Percentiles rank a stretch among this genome's conserved stretches.
These are phyloP conservation scores for Stephania yunnanensis DNA, from an alignment of 164 flowering plant species.

Conservation along the genomic window DNA sequence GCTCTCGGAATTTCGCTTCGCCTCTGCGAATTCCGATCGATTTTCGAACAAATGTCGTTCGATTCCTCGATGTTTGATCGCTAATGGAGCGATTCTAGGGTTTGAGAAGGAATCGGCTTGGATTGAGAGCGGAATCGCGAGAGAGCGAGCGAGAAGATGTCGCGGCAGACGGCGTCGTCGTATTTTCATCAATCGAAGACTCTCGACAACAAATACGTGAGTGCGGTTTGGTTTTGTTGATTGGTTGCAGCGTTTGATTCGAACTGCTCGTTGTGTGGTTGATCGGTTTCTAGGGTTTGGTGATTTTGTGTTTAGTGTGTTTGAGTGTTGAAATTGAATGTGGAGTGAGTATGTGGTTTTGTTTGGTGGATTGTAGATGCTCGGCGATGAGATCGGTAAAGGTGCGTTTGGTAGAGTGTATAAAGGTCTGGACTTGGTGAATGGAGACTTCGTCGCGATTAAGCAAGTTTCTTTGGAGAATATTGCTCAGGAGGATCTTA, in stretches of 20 bases:
- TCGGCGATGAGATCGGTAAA: conserved; percentile 99
- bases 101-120: neutral
- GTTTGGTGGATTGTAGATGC: conserved; percentile 48
- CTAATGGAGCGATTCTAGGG: conserved; percentile 9
- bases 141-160: conserved; percentile 33
- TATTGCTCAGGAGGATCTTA: conserved; percentile 95
- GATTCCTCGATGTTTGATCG: neutral
- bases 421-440: conserved; percentile 97
- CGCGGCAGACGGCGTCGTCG: conserved; percentile 59
- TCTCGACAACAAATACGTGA: conserved; percentile 96
- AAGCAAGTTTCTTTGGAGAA: conserved; percentile 98
- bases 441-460: conserved; percentile 97
- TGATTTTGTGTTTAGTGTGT: neutral
- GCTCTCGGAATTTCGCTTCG: neutral
- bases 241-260: neutral
- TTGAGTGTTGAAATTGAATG: conserved; percentile 3
- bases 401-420: conserved; percentile 99
- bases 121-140: no score
- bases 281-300: conserved; percentile 6
- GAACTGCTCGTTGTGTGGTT: neutral
- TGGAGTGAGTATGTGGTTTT: conserved; percentile 5
- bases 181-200: conserved; percentile 85
- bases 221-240: conserved; percentile 5
- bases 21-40: neutral
- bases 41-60: neutral